These are phyloP conservation scores for Ophiocordyceps camponoti-leonardi DNA, from an alignment of 2,329 filamentous ascomycete species.

Conservation along the genomic window DNA sequence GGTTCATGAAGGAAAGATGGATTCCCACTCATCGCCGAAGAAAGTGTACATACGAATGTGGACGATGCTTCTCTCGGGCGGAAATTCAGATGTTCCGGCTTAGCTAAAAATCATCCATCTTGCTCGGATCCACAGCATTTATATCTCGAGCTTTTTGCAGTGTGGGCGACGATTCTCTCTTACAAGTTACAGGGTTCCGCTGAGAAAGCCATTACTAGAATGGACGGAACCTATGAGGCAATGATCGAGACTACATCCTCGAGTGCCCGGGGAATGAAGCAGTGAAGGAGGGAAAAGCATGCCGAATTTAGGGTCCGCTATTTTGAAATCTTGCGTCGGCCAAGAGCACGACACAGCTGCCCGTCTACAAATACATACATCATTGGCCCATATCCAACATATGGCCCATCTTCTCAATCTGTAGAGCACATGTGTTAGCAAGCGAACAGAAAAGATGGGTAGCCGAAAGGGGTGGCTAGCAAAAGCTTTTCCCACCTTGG, in stretches of 20 bases:
- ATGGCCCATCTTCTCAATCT: conserved; percentile 83
- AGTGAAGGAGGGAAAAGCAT: background rate
- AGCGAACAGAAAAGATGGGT: background rate
- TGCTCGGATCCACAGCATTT: too few relatives aligned
- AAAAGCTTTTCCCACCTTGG: conserved; percentile 46
- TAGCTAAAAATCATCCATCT: background rate
- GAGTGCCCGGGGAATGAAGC: too few relatives aligned
- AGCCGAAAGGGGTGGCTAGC: background rate
- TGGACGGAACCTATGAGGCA: too few relatives aligned
- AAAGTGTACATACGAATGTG: background rate
- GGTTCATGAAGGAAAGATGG: background rate
- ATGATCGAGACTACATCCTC: too few relatives aligned
- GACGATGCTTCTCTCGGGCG: background rate
- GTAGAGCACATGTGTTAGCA: background rate
- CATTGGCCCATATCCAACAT: conserved; percentile 41
- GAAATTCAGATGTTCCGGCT: background rate
- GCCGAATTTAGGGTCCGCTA: background rate
- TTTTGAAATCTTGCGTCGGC: background rate
- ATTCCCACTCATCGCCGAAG: background rate
- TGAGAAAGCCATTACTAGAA: too few relatives aligned
- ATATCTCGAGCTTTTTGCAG: too few relatives aligned
- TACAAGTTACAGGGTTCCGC: too few relatives aligned
- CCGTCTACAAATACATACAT: background rate
- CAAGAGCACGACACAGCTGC: background rate
- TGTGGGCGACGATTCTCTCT: too few relatives aligned